Evolutionary conservation across 169 alveolate genomes (phyloP).

Genomic region (Amoebophrya sp.): DNA sequence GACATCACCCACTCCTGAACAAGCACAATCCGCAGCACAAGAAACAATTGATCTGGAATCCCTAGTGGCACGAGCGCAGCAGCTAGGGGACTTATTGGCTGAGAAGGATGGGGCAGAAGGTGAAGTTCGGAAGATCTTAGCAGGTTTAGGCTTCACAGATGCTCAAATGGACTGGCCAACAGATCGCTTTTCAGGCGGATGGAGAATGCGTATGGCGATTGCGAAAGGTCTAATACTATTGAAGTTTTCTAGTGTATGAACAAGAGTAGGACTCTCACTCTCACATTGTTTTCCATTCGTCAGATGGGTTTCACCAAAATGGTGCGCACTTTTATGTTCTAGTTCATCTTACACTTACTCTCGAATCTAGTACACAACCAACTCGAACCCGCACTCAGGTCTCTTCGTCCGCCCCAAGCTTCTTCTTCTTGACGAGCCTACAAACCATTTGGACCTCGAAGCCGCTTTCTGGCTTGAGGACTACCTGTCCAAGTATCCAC

Average conservation of each 20-base stretch:
- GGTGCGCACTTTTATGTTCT: too few species aligned
- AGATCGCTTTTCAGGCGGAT: conserved; percentile 66
- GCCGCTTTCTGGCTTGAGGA: conserved; percentile 60
- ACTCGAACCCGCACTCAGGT: too few species aligned
- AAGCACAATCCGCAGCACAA: too few species aligned
- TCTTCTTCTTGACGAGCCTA: conserved; percentile 87
- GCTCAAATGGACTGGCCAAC: conserved; percentile 7
- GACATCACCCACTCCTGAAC: too few species aligned
- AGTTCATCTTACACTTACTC: too few species aligned
- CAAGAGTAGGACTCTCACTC: too few species aligned
- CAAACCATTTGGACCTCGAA: conserved; percentile 91
- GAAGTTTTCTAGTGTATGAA: too few species aligned
- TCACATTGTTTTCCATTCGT: too few species aligned
- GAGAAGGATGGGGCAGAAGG: conserved; percentile 9
- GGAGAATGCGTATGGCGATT: conserved; percentile 58
- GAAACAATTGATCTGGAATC: background rate
- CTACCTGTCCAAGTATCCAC: conserved; percentile 29
- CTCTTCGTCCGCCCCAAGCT: conserved; percentile 82
- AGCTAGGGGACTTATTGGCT: background rate
- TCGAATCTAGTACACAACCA: too few species aligned
- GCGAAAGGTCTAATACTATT: too few species aligned
- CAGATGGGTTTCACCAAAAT: too few species aligned
- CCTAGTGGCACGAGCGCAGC: conserved; percentile 4
- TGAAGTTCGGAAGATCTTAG: conserved; percentile 27
- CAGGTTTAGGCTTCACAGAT: conserved; percentile 20